Conservation (phyloP, 345 rosid species). For the Pistacia atlantica region DNA sequence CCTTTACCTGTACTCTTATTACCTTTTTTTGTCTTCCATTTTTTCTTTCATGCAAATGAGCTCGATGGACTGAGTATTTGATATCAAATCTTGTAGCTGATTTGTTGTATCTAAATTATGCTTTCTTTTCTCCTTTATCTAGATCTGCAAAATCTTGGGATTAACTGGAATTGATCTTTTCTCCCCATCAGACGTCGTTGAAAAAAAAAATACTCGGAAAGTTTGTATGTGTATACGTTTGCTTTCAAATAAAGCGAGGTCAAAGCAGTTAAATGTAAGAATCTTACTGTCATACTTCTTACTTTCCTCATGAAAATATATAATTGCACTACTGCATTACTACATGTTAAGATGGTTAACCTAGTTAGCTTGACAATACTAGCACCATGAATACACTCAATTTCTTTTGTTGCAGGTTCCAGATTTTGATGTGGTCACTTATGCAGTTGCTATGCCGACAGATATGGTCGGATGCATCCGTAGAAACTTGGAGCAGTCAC, state of each 20-base stretch:
- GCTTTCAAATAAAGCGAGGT: constrained; percentile 36
- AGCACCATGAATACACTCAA: constrained; percentile 1
- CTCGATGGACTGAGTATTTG: too few relatives aligned
- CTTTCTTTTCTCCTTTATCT: constrained; percentile 12
- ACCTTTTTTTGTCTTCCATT: too few relatives aligned
- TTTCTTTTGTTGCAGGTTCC: constrained; percentile 30
- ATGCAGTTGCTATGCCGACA: constrained; percentile 30
- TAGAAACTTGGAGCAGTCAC: constrained; percentile 32
- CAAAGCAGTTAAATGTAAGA: constrained; percentile 30
- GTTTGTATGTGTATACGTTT: constrained; percentile 38
- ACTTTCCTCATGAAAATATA: neutral
- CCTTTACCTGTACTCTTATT: too few relatives aligned
- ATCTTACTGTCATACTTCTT: neutral
- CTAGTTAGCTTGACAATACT: neutral
- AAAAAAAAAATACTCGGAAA: constrained; percentile 30
- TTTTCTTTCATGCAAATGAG: too few relatives aligned
- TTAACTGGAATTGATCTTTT: constrained; percentile 36
- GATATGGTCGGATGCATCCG: constrained; percentile 33
- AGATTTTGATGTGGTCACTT: constrained; percentile 35
- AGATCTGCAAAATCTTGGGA: constrained; percentile 38
- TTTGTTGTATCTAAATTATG: neutral
- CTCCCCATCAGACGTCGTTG: constrained; percentile 40
- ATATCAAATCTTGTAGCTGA: too few relatives aligned
- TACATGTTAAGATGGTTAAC: neutral
- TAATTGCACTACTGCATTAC: neutral